These are phyloP conservation scores for Corylus americana DNA, from an alignment of 306 rosid species.

Conservation along the genomic window DNA sequence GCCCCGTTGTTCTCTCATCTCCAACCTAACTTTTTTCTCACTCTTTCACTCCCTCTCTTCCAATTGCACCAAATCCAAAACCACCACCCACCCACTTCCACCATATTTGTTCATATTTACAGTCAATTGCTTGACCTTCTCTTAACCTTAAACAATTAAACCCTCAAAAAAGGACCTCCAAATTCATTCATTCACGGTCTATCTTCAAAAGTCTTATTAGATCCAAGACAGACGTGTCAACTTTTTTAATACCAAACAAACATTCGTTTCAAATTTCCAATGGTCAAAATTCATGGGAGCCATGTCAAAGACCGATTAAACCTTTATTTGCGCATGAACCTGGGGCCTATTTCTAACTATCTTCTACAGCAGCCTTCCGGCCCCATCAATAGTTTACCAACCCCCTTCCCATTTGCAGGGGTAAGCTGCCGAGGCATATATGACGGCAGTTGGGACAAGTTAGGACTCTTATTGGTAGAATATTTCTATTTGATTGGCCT, in stretches of 20 bases:
- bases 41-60: background rate
- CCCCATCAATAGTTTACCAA: too few species aligned
- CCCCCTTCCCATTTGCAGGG: too few species aligned
- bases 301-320: background rate
- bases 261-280: constrained; percentile 35
- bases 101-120: background rate
- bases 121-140: background rate
- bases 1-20: constrained; percentile 64
- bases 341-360: background rate
- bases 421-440: too few species aligned
- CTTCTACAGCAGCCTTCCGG: too few species aligned
- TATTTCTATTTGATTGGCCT: background rate
- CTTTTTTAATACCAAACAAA: constrained; percentile 33
- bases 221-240: background rate
- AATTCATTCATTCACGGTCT: background rate
- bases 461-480: background rate
- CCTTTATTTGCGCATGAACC: constrained; percentile 16
- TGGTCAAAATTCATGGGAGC: constrained; percentile 19
- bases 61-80: constrained; percentile 37
- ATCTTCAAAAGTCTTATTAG: background rate
- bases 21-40: constrained; percentile 13
- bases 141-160: background rate
- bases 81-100: background rate
- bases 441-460: background rate
- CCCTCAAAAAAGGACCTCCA: background rate